A percentile compares a stretch with the other conserved stretches of the same genome.
Conservation (phyloP, 1,284 basidiomycete species). For the Irpex sp. region DNA sequence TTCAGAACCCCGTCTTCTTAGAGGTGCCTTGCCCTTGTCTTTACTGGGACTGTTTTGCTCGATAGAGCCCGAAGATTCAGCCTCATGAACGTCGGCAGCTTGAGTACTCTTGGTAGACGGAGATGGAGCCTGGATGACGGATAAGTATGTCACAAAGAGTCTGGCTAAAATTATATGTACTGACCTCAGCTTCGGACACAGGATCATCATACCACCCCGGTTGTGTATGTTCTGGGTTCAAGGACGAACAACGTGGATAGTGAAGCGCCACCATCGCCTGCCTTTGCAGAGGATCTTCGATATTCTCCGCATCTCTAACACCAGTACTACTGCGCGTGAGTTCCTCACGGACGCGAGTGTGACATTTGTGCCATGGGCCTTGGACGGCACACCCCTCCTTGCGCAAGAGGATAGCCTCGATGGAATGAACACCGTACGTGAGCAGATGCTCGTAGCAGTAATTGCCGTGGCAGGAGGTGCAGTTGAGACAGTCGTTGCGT, state of each 20-base stretch:
- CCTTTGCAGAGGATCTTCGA: constrained; percentile 32
- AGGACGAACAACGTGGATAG: constrained; percentile 37
- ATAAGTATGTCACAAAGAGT: neutral
- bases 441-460: constrained; percentile 54
- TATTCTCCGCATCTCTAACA: constrained; percentile 25
- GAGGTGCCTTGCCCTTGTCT: neutral
- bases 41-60: neutral
- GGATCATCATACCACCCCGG: constrained; percentile 5
- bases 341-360: constrained; percentile 27
- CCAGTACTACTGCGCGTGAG: constrained; percentile 25
- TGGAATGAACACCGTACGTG: constrained; percentile 43
- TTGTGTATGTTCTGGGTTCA: constrained; percentile 11
- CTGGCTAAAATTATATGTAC: neutral
- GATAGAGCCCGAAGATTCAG: neutral
- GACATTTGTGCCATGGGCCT: constrained; percentile 41
- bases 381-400: constrained; percentile 25
- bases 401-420: constrained; percentile 40
- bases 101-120: neutral
- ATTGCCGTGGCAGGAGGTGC: constrained; percentile 46
- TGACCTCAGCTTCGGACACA: neutral
- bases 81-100: neutral
- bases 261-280: constrained; percentile 36
- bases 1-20: neutral
- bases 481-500: constrained; percentile 23
- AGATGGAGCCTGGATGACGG: neutral